Conservation (phyloP, 2,329 filamentous ascomycete genomes). For the Aspergillus sp. region DNA sequence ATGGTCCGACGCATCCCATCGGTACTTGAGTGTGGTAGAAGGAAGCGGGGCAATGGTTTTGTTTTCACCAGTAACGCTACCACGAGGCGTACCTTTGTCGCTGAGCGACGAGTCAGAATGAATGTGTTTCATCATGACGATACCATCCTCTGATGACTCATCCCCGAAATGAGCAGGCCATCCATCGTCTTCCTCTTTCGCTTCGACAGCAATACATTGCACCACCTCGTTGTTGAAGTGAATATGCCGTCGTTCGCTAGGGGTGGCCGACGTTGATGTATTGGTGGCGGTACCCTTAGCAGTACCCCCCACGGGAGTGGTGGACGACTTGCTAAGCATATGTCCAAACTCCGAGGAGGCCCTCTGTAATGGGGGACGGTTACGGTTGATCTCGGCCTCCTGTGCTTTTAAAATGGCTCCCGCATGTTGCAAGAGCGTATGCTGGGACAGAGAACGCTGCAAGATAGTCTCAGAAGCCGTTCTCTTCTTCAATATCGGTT, state of each 20-base stretch:
- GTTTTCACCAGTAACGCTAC: slow-evolving; percentile 63
- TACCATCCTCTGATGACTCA: slow-evolving; percentile 72
- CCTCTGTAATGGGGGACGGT: slow-evolving; percentile 59
- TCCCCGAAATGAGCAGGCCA: slow-evolving; percentile 51
- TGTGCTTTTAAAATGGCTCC: slow-evolving; percentile 84
- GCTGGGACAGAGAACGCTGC: slow-evolving; percentile 82
- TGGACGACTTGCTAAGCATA: slow-evolving; percentile 48
- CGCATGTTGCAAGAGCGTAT: slow-evolving; percentile 86
- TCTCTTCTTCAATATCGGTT: slow-evolving; percentile 93
- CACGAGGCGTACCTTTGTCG: slow-evolving; percentile 56
- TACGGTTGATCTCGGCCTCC: slow-evolving; percentile 60
- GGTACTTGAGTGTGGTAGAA: slow-evolving; percentile 83
- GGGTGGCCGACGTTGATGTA: slow-evolving; percentile 69
- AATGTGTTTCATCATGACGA: slow-evolving; percentile 78
- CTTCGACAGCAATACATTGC: slow-evolving; percentile 91
- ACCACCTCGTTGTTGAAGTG: slow-evolving; percentile 96
- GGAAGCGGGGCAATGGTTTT: slow-evolving; percentile 88
- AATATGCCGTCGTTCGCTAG: slow-evolving; percentile 74
- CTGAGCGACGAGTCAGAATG: slow-evolving; percentile 54
- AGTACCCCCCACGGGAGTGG: slow-evolving; percentile 13
- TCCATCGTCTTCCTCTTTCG: slow-evolving; percentile 64
- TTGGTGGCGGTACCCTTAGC: slow-evolving; percentile 63
- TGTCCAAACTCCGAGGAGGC: slow-evolving; percentile 62
- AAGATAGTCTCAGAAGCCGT: slow-evolving; percentile 96
- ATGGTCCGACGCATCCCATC: slow-evolving; percentile 72